These are phyloP conservation scores for Leptosphaerulina australis DNA, from an alignment of 2,329 filamentous ascomycete species.

Conservation along the genomic window DNA sequence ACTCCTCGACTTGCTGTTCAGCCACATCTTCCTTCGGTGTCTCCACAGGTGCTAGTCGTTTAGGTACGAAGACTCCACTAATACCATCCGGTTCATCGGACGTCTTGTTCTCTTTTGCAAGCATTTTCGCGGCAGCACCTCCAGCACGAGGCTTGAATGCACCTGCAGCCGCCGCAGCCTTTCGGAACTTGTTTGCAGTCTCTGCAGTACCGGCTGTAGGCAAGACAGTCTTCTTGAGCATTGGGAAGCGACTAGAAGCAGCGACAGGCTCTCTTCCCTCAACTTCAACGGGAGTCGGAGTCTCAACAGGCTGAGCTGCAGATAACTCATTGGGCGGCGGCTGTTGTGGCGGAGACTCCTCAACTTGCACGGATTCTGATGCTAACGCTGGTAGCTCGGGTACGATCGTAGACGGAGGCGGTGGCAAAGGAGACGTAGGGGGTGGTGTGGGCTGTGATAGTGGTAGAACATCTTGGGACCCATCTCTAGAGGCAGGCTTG, in stretches of 20 bases:
- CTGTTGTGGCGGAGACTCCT: conserved; percentile 13
- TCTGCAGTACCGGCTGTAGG: conserved; percentile 63
- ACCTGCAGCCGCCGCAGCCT: conserved; percentile 71
- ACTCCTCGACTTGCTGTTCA: conserved; percentile 36
- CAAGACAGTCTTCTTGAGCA: conserved; percentile 78
- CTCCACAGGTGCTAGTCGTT: conserved; percentile 42
- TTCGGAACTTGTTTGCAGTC: conserved; percentile 77
- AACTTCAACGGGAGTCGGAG: conserved; percentile 14
- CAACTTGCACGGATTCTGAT: conserved; percentile 53
- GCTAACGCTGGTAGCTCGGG: conserved; percentile 20
- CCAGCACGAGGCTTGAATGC: conserved; percentile 87
- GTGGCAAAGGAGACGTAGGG: conserved; percentile 36
- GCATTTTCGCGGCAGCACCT: conserved; percentile 80
- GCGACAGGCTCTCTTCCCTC: conserved; percentile 59
- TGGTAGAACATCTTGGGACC: conserved; percentile 14
- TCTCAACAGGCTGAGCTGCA: conserved; percentile 15
- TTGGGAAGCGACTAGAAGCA: conserved; percentile 72
- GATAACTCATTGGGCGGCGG: conserved; percentile 8
- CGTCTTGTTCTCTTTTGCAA: conserved; percentile 62
- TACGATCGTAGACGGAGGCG: conserved; percentile 26
- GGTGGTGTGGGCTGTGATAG: conserved; percentile 30
- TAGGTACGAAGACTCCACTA: conserved; percentile 82
- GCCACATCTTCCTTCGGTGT: conserved; percentile 30
- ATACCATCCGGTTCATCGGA: conserved; percentile 83
- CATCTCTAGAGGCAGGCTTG: conserved; percentile 25